These are phyloP conservation scores for Boletales sp. DNA, from an alignment of 768 basidiomycete genomes.

Conservation along the genomic window DNA sequence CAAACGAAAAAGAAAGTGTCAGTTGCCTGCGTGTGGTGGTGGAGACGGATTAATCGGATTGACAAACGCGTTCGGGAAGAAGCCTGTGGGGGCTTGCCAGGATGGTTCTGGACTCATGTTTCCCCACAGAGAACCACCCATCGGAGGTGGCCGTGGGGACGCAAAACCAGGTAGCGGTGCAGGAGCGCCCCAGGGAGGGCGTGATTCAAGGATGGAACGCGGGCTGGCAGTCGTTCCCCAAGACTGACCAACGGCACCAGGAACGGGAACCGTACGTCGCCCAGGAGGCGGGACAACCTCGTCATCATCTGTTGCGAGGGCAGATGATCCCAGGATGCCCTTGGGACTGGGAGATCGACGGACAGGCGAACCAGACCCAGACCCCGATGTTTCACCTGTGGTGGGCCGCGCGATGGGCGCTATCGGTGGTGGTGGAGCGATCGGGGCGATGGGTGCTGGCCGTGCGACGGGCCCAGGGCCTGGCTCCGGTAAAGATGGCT, in stretches of 20 bases:
- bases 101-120: constrained; percentile 37
- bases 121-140: constrained; percentile 41
- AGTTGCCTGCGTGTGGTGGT: constrained; percentile 37
- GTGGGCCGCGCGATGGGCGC: constrained; percentile 56
- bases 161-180: constrained; percentile 34
- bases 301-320: constrained; percentile 75
- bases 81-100: constrained; percentile 49
- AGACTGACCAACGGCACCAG: constrained; percentile 41
- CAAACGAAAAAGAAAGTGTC: constrained; percentile 9
- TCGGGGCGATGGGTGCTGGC: constrained; percentile 28
- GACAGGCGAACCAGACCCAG: constrained; percentile 59
- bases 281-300: constrained; percentile 61
- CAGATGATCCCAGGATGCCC: constrained; percentile 71
- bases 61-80: constrained; percentile 47
- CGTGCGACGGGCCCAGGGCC: constrained; percentile 62
- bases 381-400: constrained; percentile 41
- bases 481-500: constrained; percentile 40
- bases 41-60: constrained; percentile 49
- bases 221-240: constrained; percentile 49
- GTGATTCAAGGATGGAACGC: constrained; percentile 38
- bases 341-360: constrained; percentile 56
- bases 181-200: constrained; percentile 47
- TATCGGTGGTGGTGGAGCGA: constrained; percentile 55
- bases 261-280: constrained; percentile 37
- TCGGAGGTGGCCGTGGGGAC: constrained; percentile 32